Evolutionary conservation across 331 rosid genomes (phyloP), one percentile per base, ranked within the genome.

Genomic region (Malus hybrid): DNA sequence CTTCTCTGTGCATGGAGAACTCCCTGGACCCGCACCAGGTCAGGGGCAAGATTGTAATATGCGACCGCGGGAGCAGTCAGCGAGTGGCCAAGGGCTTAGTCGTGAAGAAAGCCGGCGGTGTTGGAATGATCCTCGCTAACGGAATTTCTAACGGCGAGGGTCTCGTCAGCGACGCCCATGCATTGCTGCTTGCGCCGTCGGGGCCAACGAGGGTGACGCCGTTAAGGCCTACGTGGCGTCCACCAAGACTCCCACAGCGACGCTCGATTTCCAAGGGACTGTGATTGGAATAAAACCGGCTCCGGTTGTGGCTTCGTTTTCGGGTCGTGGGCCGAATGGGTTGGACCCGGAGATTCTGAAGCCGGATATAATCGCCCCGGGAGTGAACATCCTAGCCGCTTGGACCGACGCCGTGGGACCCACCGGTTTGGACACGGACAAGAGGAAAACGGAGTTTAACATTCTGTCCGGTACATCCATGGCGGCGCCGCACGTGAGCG

Each of bases 401-500:
- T 93, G 98, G 98, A 87, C 97, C 10, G 88, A 88, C 7, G 93
- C 93, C 0, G 92, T 91, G 11, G 98, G 98, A 6, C 98, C 98
- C 0, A 84, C 97, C 0, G 97, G 97, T 34, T 73, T 93, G 36
- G 90, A 88, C 0, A 76, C 85, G 0, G 98, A 93, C 77, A 28
- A 66, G 0, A 79, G 97, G 15, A 89, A 86, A 61, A 88, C 91
- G 0, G 98, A 93, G 78, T 93, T 93, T 64, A 93, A 87, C 65
- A 93, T 93, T n/a, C 42, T 93, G 50, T 93, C 98, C 0, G 98
- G 98, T 2, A 93, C 98, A 1, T 93, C 97, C 16, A 93, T 93
- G 98, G 90, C 98, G 69, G 84, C 89, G n/a, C 98, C 98, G 8
- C 98, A 93, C 56, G 96, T 93, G 1, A 88, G 93, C 6, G 98